phyloP scores from a whole-genome alignment of 2,329 filamentous ascomycete species.

The Venturia effusa region DNA sequence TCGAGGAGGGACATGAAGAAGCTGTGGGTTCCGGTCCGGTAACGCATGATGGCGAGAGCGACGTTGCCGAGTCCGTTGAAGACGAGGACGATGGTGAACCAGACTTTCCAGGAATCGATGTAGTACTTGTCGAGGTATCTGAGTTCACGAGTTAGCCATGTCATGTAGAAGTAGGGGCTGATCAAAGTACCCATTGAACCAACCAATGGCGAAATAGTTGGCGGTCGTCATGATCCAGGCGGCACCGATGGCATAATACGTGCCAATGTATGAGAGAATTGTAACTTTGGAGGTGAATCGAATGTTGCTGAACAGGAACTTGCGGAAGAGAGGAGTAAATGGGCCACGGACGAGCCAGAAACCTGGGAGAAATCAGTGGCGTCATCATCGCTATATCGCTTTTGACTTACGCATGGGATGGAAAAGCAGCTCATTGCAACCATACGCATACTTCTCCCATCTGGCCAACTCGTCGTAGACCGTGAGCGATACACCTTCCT shows the following conservation, averaged over 20 bases:
- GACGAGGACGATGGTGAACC: slow-evolving; percentile 51
- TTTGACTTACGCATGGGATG: slow-evolving; percentile 41
- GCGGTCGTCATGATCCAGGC: slow-evolving; percentile 55
- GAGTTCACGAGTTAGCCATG: slow-evolving; percentile 1
- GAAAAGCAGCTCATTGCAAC: slow-evolving; percentile 61
- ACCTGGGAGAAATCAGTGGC: neutral
- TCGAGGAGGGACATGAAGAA: slow-evolving; percentile 41
- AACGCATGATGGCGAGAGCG: slow-evolving; percentile 50
- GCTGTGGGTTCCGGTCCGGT: slow-evolving; percentile 45
- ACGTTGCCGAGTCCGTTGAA: slow-evolving; percentile 54
- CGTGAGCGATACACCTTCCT: too few species aligned
- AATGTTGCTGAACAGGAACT: slow-evolving; percentile 51
- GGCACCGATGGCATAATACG: slow-evolving; percentile 60
- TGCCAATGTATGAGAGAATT: slow-evolving; percentile 60
- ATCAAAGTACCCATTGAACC: slow-evolving; percentile 45
- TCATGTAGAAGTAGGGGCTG: too few species aligned
- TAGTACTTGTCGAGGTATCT: slow-evolving; percentile 57
- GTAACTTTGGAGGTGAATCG: slow-evolving; percentile 57
- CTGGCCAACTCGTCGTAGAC: slow-evolving; percentile 59
- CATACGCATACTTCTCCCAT: slow-evolving; percentile 66
- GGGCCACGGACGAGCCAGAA: slow-evolving; percentile 52
- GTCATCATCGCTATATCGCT: too few species aligned
- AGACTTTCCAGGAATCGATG: slow-evolving; percentile 55
- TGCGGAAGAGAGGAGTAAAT: slow-evolving; percentile 53
- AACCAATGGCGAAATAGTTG: slow-evolving; percentile 64